Evolutionary conservation across 768 basidiomycete genomes (phyloP), one percentile per base, ranked within the genome.

Genomic region (Kwoniella sp.): DNA sequence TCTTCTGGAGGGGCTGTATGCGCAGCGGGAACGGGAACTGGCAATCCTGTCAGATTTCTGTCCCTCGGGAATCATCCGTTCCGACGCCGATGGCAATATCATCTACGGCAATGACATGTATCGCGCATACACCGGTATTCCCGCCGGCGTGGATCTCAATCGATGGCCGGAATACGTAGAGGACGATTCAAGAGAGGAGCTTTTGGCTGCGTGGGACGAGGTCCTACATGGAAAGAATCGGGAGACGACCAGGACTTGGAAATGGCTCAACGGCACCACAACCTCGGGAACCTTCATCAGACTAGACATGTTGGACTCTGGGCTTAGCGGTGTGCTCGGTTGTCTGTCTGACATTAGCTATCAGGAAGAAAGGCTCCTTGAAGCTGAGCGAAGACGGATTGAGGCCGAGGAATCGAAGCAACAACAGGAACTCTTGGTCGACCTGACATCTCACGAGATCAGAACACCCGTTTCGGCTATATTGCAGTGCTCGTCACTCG

Each of bases 341-440:
- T 72, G 68, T 56, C 28, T 72, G 2, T 61, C 55, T 13, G 73
- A 74, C 45, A 69, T 74, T 25, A 63, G 63, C 20, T 58, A 67
- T 30, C 69, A 67, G 54, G 68, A 67, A 28, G 70, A 70, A 52
- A 54, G 55, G 25, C 47, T 72, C 5, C 28, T 50, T 4, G 66
- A 64, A 20, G 69, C 71, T 1, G 68, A 74, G 31, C 22, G 66
- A 20, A 9, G 58, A 37, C 48, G 68, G 25, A 50, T 61, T 12
- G 66, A 74, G 48, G 73, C 73, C 25, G 73, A 74, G 54, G 70
- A 66, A 17, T 50, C 63, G 8, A 65, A 69, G 25, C 61, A 66
- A 15, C 74, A 75, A 61, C 75, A 77, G 58, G 78, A 79, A 45
- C 57, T 77, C 5, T 52, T 77, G 53, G 71, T 79, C 45, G 78